Evolutionary conservation across 2,329 filamentous ascomycete genomes (phyloP).

Genomic region (Trichoderma koningii): DNA sequence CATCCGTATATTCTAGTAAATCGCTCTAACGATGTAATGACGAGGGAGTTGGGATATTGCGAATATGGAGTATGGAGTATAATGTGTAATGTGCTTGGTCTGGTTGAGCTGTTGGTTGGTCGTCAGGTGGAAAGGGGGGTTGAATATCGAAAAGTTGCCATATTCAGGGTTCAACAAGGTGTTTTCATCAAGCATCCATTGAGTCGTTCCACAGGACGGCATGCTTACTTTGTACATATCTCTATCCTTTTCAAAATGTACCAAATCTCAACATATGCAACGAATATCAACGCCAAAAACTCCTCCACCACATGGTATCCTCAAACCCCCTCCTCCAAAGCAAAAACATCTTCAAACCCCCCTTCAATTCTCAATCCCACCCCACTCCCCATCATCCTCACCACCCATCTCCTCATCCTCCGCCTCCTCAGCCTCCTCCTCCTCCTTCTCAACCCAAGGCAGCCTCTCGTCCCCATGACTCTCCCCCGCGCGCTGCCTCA

Average conservation of each 20-base stretch:
- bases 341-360: neutral
- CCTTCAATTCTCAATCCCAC: conserved; percentile 62
- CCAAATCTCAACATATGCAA: neutral
- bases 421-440: conserved; percentile 41
- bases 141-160: neutral
- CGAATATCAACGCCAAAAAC: conserved; percentile 33
- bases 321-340: neutral
- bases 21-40: conserved; percentile 16
- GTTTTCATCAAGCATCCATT: too few relatives aligned
- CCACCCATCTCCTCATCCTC: conserved; percentile 43
- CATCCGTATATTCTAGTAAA: neutral
- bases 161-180: neutral
- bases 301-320: neutral
- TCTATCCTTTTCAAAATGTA: too few relatives aligned
- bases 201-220: too few relatives aligned
- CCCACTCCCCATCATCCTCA: conserved; percentile 58
- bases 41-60: neutral
- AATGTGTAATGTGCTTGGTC: neutral
- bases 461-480: conserved; percentile 73
- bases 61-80: conserved; percentile 1
- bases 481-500: conserved; percentile 70
- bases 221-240: too few relatives aligned
- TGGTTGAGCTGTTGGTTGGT: neutral
- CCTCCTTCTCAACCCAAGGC: conserved; percentile 52
- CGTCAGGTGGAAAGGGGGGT: neutral